phyloP scores from a whole-genome alignment of 192 early-diverging fungal species.

The Geranomyces michiganensis region DNA sequence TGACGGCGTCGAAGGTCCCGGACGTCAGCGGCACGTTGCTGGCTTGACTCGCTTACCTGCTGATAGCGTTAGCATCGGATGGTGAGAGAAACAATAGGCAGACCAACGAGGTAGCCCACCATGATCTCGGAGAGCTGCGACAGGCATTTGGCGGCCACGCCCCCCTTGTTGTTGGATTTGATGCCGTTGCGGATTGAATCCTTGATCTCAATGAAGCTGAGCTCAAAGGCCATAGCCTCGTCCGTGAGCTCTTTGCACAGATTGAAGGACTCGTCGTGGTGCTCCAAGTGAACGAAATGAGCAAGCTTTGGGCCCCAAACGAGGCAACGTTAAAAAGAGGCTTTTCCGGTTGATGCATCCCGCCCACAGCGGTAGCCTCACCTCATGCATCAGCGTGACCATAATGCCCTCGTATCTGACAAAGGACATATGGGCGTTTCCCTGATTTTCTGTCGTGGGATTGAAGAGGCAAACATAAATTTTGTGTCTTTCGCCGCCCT shows the following conservation, averaged over 20 bases:
- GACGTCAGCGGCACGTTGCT: no score
- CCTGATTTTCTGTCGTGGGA: not conserved
- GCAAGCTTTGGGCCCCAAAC: not conserved
- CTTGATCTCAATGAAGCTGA: not conserved
- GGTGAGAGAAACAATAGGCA: not conserved
- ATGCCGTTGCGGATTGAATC: not conserved
- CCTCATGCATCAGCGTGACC: not conserved
- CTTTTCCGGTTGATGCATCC: not conserved
- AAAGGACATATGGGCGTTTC: conserved; percentile 8
- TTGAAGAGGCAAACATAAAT: not conserved
- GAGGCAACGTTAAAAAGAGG: not conserved
- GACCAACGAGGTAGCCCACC: not conserved
- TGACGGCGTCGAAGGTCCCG: no score
- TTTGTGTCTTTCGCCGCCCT: conserved; percentile 1
- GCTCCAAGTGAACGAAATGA: conserved; percentile 7
- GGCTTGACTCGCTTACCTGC: no score
- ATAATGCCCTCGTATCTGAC: conserved; percentile 1
- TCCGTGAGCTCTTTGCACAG: not conserved
- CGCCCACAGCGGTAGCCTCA: not conserved
- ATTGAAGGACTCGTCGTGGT: conserved; percentile 1
- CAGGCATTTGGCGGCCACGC: not conserved
- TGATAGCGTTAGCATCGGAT: not conserved
- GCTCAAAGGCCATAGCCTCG: conserved; percentile 9
- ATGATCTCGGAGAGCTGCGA: not conserved
- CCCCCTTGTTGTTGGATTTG: not conserved